Evolutionary conservation across 495 filamentous ascomycete species (phyloP).

Genomic region (Hypoxylon fuscum): DNA sequence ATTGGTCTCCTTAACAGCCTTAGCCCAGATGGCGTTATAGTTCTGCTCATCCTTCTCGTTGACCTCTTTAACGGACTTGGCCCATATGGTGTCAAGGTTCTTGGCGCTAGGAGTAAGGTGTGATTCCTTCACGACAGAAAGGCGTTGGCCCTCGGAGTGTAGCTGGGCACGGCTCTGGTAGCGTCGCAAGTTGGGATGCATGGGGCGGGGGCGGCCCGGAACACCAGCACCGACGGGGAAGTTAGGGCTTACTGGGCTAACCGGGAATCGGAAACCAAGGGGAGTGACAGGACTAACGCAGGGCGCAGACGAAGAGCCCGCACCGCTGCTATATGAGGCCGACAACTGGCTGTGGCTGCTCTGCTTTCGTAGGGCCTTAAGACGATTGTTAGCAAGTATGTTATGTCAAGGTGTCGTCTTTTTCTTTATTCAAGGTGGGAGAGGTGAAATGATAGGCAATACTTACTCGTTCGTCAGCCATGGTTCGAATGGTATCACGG

Average conservation of each 20-base stretch:
- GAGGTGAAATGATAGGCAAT: no score
- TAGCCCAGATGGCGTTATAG: not conserved
- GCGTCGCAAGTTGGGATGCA: not conserved
- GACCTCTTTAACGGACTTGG: not conserved
- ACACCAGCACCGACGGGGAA: not conserved
- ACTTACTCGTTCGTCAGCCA: no score
- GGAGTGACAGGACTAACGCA: no score
- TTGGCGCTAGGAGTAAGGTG: not conserved
- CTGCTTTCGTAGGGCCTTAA: not conserved
- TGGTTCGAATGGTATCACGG: no score
- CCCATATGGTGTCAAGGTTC: not conserved
- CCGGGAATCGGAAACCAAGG: not conserved
- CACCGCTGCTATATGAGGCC: no score
- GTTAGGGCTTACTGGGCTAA: not conserved
- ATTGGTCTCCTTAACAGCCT: not conserved
- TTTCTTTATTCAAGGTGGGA: no score
- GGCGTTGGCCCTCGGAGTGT: not conserved
- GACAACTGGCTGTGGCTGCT: no score
- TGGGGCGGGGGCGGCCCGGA: no score
- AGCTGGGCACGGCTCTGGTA: not conserved
- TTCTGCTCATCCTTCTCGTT: not conserved
- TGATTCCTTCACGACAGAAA: not conserved
- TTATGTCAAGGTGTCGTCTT: no score
- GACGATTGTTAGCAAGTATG: conserved; percentile 7
- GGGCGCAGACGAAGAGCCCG: no score